Percentiles rank a stretch among this genome's conserved stretches.
Conservation (phyloP, 2,329 filamentous ascomycete species). For the Xylaria multiplex region DNA sequence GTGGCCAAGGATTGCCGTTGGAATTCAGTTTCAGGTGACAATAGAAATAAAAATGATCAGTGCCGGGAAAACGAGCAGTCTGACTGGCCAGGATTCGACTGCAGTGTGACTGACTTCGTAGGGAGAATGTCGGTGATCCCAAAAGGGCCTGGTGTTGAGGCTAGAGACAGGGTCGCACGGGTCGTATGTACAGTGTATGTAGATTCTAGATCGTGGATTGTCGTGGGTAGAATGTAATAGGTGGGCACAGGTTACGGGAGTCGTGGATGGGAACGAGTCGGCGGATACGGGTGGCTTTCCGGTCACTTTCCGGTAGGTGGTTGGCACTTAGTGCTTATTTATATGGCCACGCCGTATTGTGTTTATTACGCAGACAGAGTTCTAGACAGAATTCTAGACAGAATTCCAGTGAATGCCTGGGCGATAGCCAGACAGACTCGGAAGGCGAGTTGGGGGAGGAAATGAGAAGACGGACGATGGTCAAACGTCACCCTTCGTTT, state of each 20-base stretch:
- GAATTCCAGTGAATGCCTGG: neutral
- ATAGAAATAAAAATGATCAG: conserved; percentile 21
- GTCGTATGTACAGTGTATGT: conserved; percentile 10
- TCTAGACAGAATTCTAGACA: neutral
- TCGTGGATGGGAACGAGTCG: conserved; percentile 25
- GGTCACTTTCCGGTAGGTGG: conserved; percentile 29
- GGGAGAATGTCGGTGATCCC: conserved; percentile 6
- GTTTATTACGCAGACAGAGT: conserved; percentile 3
- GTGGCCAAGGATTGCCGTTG: conserved; percentile 32
- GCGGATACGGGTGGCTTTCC: conserved; percentile 31
- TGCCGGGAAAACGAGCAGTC: conserved; percentile 18
- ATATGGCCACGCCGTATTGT: conserved; percentile 16
- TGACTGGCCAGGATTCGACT: conserved; percentile 32
- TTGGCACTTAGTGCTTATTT: conserved; percentile 33
- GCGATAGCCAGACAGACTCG: neutral
- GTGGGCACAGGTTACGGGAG: conserved; percentile 22
- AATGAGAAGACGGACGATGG: conserved; percentile 5
- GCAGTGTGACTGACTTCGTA: conserved; percentile 31
- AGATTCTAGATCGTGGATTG: conserved; percentile 22
- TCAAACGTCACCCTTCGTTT: conserved; percentile 21
- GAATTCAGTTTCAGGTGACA: conserved; percentile 44
- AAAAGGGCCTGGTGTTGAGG: conserved; percentile 27
- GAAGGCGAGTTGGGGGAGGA: neutral
- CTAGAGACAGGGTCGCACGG: conserved; percentile 24
- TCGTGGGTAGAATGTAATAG: conserved; percentile 20